Base-by-base conservation (phyloP, 2,329 filamentous ascomycete genomes). In the Remersonia thermophila region DNA sequence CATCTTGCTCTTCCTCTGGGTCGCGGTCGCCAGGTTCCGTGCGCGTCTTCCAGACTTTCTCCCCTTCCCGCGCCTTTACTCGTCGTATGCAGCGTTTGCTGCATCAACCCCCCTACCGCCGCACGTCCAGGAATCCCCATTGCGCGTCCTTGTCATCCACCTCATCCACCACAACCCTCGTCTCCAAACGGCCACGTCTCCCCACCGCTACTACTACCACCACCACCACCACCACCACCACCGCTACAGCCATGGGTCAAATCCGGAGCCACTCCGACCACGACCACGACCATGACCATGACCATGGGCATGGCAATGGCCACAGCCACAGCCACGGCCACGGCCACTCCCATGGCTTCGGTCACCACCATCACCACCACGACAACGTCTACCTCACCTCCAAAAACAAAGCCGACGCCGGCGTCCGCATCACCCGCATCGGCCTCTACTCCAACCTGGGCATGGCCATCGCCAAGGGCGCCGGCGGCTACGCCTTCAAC, bases 381-480 rank as follows among this genome's bases (percentile, higher is more conserved):
- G 85, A 94, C 60, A 91, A 84, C 60, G 73, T 77, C 29, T 91
- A 85, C 55, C 69, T 93, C 33, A 81, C 77, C 3, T 89, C 83
- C 6, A 69, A 68, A 45, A 84, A 93, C 62, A 91, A 85, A 61
- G 80, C 83, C 47, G 91, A 98, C 60, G 86, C 91, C 33, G 85
- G 85, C 47, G 93, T 94, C 50, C 80, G 86, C 51, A 95, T 95
- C 54, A 98, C 91, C 35, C 71, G 85, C 46, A 81, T 96, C 50
- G 85, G 85, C 17, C 69, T 93, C 31, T 82, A 80, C 53, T 84
- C 87, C 49, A 98, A 98, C 58, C 67, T 96, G 36, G 79, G 78
- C 54, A 96, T 98, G 87, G 91, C 89, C 33, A 67, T 96, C 50
- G 83, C 77, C 47, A 98, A 98, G 59, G 91, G 89, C 29, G 67